Conservation (phyloP, 2,329 filamentous ascomycete species). For the Geosmithia flava region DNA sequence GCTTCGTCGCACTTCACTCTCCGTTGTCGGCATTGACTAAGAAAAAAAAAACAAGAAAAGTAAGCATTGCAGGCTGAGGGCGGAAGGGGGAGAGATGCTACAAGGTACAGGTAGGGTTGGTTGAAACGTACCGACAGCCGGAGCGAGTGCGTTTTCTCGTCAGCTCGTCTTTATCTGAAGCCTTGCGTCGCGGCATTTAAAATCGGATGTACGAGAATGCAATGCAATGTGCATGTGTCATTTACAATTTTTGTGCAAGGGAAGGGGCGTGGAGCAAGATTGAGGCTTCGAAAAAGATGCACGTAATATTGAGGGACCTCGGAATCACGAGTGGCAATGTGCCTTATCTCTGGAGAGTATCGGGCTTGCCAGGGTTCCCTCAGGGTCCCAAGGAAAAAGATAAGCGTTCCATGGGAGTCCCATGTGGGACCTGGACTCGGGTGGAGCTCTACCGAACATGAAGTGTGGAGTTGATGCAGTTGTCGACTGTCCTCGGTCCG, state of each 20-base stretch:
- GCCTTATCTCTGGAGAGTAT: not conserved
- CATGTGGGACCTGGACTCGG: not conserved
- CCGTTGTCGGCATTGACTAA: conserved; percentile 5
- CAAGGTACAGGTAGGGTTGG: too few species aligned
- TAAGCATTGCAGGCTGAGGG: not conserved
- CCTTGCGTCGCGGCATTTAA: conserved; percentile 4
- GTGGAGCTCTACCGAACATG: not conserved
- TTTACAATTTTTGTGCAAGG: too few species aligned
- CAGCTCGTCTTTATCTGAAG: not conserved
- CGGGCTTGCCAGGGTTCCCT: too few species aligned
- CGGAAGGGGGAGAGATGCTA: too few species aligned
- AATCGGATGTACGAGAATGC: not conserved
- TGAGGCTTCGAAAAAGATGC: not conserved
- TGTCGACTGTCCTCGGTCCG: too few species aligned
- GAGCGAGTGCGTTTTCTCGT: conserved; percentile 2
- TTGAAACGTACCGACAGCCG: conserved; percentile 4
- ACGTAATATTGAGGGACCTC: not conserved
- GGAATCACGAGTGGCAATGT: not conserved
- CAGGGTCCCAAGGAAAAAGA: not conserved
- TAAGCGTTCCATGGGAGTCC: not conserved
- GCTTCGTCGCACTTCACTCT: conserved; percentile 6
- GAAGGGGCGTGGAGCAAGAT: not conserved
- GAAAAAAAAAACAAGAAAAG: not conserved
- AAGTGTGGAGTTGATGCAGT: too few species aligned
- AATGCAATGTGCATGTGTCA: too few species aligned